A percentile compares a stretch with the other conserved stretches of the same genome.
phyloP scores from a whole-genome alignment of 2,329 filamentous ascomycete genomes.

The Fusarium euwallaceae region DNA sequence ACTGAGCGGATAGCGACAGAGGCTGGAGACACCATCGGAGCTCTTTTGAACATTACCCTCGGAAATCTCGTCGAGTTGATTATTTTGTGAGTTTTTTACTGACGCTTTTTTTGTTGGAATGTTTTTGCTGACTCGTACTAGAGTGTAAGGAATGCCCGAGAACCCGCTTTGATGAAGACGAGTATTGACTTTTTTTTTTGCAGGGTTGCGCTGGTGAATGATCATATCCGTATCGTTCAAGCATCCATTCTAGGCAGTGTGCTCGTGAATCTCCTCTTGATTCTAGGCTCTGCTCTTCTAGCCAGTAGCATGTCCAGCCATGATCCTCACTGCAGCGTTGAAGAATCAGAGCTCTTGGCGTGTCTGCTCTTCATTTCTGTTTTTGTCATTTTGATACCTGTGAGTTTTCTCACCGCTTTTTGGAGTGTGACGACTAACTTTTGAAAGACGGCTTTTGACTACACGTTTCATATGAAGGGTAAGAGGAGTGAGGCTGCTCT shows the following conservation, averaged over 20 bases:
- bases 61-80: slow-evolving; percentile 74
- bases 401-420: slow-evolving; percentile 26
- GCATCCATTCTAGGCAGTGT: slow-evolving; percentile 83
- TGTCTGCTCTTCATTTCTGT: slow-evolving; percentile 55
- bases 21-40: slow-evolving; percentile 70
- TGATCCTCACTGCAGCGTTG: slow-evolving; percentile 65
- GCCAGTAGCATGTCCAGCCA: slow-evolving; percentile 76
- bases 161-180: background rate
- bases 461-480: slow-evolving; percentile 66
- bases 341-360: slow-evolving; percentile 53
- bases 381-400: slow-evolving; percentile 55
- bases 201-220: slow-evolving; percentile 64
- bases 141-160: slow-evolving; percentile 50
- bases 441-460: slow-evolving; percentile 56
- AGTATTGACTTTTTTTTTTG: slow-evolving; percentile 26
- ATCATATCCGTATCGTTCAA: slow-evolving; percentile 81
- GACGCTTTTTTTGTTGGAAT: slow-evolving; percentile 2
- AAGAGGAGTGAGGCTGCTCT: slow-evolving; percentile 74
- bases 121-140: slow-evolving; percentile 44
- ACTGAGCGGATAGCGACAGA: slow-evolving; percentile 70
- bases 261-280: slow-evolving; percentile 80
- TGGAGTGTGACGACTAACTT: background rate
- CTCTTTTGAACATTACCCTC: slow-evolving; percentile 72
- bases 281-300: slow-evolving; percentile 81
- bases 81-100: slow-evolving; percentile 60